Evolutionary conservation across 352 stramenopile species (phyloP), one percentile per base, ranked within the genome.

Genomic region (Vaucheria bursata): DNA sequence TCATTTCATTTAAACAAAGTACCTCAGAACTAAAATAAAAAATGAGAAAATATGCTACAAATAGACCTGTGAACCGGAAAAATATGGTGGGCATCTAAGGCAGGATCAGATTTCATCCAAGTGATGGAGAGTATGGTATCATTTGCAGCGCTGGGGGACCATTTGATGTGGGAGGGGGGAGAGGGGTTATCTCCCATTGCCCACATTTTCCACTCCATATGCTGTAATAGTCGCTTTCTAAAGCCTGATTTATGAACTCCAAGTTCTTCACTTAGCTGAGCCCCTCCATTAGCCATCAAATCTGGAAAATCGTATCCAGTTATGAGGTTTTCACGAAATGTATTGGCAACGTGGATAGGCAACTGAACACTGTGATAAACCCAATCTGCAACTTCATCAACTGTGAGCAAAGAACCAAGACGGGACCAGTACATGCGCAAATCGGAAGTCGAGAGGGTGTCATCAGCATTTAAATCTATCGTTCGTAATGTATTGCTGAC

Each of bases 301-400:
- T 85, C 80, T 2, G 59, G 67, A 52, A 85, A 85, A 53, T 85
- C 80, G 67, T 85, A 85, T 1, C 80, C 80, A 8, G 80, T 81
- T 3, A 85, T 77, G 25, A 35, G 7, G 52, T 80, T 71, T 2
- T 37, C 39, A 6, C 59, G 25, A 52, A 85, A 83, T n/a, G 53
- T 50, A 32, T 78, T 50, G 3, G 77, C 80, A n/a, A 85, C 73
- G 3, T 79, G 50, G 38, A 75, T 29, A 35, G 80, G 80, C 36
- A 85, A 71, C 75, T 85, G 80, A 36, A 70, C 80, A 31, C 71
- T 49, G 73, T 85, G 80, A 50, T 66, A 29, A 1, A 83, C 80
- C 80, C 80, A 85, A 29, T 73, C 45, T 34, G 80, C 76, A 8
- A 83, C 80, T 71, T 85, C 80, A 32, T 84, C 77, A 34, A 83